phyloP scores from a whole-genome alignment of 805 yeast species.

The Wickerhamomyces strasburgensis region DNA sequence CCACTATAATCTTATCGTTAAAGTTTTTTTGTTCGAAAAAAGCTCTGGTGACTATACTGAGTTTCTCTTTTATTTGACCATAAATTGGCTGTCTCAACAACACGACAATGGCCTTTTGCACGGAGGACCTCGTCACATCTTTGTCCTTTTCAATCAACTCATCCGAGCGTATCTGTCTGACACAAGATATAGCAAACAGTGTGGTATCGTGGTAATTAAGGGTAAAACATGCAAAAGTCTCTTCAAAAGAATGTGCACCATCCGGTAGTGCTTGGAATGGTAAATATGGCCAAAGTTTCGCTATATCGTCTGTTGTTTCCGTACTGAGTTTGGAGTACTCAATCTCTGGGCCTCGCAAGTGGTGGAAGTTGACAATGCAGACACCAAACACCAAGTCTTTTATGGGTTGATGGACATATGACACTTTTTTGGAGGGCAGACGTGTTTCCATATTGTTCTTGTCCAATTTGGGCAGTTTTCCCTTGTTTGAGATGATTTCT shows the following conservation, averaged over 20 bases:
- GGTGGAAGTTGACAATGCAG: conserved; percentile 90
- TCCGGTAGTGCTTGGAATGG: conserved; percentile 97
- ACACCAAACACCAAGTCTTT: conserved; percentile 62
- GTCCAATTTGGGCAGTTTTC: too few species aligned
- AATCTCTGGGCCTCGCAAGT: conserved; percentile 88
- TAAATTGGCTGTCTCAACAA: conserved; percentile 84
- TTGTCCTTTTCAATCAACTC: conserved; percentile 51
- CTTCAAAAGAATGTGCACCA: conserved; percentile 91
- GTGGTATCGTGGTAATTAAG: conserved; percentile 62
- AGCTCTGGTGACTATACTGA: conserved; percentile 82
- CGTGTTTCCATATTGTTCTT: too few species aligned
- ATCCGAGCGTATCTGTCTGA: conserved; percentile 68
- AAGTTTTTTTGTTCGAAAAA: conserved; percentile 81
- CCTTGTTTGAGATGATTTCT: too few species aligned
- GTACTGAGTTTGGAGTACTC: conserved; percentile 63
- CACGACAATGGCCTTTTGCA: conserved; percentile 87
- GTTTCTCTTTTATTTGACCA: conserved; percentile 82
- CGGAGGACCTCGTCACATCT: conserved; percentile 77
- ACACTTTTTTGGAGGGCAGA: too few species aligned
- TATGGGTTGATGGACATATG: conserved; percentile 17
- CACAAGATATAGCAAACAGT: conserved; percentile 92
- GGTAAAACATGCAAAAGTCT: conserved; percentile 88
- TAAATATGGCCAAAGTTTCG: conserved; percentile 70
- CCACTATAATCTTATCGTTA: conserved; percentile 61
- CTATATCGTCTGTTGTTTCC: conserved; percentile 29